phyloP scores from a whole-genome alignment of 1,139 yeast species.

The Yamadazyma aaseri region DNA sequence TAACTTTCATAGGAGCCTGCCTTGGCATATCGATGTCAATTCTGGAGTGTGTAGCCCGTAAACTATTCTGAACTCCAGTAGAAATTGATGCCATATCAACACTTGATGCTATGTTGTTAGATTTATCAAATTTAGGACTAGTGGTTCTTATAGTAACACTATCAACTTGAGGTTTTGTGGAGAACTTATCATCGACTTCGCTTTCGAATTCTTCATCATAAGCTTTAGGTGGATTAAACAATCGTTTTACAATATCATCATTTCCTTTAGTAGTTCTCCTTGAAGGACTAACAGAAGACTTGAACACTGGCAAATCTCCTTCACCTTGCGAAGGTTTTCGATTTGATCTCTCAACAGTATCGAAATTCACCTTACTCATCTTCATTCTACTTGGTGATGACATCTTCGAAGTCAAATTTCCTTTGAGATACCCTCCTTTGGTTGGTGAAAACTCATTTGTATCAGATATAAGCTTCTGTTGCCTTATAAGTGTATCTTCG shows the following conservation, averaged over 20 bases:
- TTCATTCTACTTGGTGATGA: conserved; percentile 3
- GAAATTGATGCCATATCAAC: conserved; percentile 17
- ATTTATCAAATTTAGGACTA: conserved; percentile 8
- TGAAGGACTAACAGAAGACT: conserved; percentile 2
- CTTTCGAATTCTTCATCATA: conserved; percentile 7
- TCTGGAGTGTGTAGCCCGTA: conserved; percentile 17
- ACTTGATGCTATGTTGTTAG: conserved; percentile 15
- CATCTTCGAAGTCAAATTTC: neutral
- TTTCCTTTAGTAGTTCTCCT: conserved; percentile 3
- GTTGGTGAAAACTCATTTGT: conserved; percentile 23
- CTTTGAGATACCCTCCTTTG: conserved; percentile 8
- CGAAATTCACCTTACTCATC: conserved; percentile 3
- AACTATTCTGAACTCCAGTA: conserved; percentile 15
- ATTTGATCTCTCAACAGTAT: neutral
- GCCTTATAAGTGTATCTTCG: conserved; percentile 17
- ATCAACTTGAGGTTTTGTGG: conserved; percentile 11
- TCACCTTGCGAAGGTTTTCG: neutral
- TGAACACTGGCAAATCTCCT: too few relatives aligned
- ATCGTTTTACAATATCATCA: conserved; percentile 3
- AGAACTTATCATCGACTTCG: conserved; percentile 8
- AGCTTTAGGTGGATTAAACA: conserved; percentile 2
- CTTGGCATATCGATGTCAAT: conserved; percentile 11
- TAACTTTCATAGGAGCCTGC: conserved; percentile 3
- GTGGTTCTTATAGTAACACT: conserved; percentile 7
- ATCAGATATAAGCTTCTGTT: conserved; percentile 21